Percentiles rank a stretch among this genome's conserved stretches.
phyloP scores from a whole-genome alignment of 1,139 yeast species.

The Petasospora fabianii region DNA sequence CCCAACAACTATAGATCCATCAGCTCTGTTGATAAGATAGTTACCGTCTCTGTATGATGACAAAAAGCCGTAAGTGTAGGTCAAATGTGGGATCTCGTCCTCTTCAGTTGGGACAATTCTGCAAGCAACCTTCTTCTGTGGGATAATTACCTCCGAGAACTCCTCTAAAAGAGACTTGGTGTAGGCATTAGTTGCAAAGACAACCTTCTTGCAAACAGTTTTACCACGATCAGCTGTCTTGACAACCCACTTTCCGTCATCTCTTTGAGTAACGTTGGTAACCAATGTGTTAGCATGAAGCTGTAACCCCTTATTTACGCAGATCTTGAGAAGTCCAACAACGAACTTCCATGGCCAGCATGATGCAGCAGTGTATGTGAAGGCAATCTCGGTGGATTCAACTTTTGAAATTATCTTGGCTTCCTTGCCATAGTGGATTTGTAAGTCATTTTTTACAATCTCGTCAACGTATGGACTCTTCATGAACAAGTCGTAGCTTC shows the following conservation, averaged over 20 bases:
- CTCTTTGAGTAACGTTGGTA: slow-evolving; percentile 17
- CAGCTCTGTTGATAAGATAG: slow-evolving; percentile 20
- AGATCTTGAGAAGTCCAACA: slow-evolving; percentile 29
- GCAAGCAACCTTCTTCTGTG: slow-evolving; percentile 16
- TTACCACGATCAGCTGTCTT: slow-evolving; percentile 32
- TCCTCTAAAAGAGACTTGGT: slow-evolving; percentile 30
- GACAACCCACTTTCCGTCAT: slow-evolving; percentile 26
- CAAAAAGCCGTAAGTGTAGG: slow-evolving; percentile 20
- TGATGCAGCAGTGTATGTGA: slow-evolving; percentile 37
- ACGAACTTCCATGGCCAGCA: slow-evolving; percentile 40
- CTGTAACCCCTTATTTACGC: slow-evolving; percentile 32
- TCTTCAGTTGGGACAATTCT: slow-evolving; percentile 14
- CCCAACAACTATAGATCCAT: slow-evolving; percentile 21
- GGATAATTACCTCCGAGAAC: slow-evolving; percentile 12
- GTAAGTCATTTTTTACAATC: slow-evolving; percentile 17
- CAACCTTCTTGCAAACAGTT: slow-evolving; percentile 31
- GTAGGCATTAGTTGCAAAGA: slow-evolving; percentile 40
- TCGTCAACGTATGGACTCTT: slow-evolving; percentile 27
- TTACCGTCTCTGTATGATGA: slow-evolving; percentile 9
- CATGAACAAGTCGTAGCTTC: slow-evolving; percentile 17
- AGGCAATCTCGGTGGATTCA: slow-evolving; percentile 22
- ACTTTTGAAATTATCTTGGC: slow-evolving; percentile 16
- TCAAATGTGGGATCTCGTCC: slow-evolving; percentile 14
- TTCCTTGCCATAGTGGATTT: slow-evolving; percentile 14
- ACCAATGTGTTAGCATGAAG: slow-evolving; percentile 40